A percentile compares a stretch with the other conserved stretches of the same genome.
Conservation (phyloP, 768 basidiomycete species). For the Rhodosporidiobolus odoratus region DNA sequence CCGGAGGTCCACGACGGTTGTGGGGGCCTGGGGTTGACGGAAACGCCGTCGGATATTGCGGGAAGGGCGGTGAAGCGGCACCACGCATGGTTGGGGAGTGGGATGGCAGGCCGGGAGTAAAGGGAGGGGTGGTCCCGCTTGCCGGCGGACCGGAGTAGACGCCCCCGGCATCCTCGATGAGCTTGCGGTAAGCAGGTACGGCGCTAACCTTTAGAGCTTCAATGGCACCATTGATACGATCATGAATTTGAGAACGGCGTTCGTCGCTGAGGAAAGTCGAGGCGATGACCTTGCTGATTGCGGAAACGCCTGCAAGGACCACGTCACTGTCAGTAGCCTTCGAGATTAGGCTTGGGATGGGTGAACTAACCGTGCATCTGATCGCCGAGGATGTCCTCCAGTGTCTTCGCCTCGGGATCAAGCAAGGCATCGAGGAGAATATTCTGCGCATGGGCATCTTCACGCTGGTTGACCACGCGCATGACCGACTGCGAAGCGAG, state of each 20-base stretch:
- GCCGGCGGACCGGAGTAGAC: constrained; percentile 53
- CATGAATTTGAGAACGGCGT: constrained; percentile 66
- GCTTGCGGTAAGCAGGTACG: constrained; percentile 86
- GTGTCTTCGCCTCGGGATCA: constrained; percentile 75
- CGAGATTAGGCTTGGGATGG: not conserved
- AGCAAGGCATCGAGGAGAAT: constrained; percentile 86
- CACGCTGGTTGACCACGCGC: constrained; percentile 92
- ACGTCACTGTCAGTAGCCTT: not conserved
- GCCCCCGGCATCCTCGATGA: constrained; percentile 90
- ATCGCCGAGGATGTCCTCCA: constrained; percentile 89
- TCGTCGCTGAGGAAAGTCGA: constrained; percentile 73
- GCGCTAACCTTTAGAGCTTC: constrained; percentile 86
- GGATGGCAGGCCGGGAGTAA: not conserved
- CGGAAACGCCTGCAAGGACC: constrained; percentile 60
- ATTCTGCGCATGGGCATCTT: constrained; percentile 78
- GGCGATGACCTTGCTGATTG: constrained; percentile 85
- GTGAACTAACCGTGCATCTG: constrained; percentile 75
- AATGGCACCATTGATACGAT: constrained; percentile 82
- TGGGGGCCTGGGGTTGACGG: not conserved
- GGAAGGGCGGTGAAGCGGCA: not conserved
- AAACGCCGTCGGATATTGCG: not conserved
- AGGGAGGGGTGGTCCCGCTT: constrained; percentile 1
- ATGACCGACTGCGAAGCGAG: constrained; percentile 90
- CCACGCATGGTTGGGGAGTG: not conserved
- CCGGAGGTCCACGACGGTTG: not conserved